A percentile compares a stretch with the other conserved stretches of the same genome.
These are phyloP conservation scores for Penicillium verrucosum DNA, from an alignment of 2,329 filamentous ascomycete species.

Conservation along the genomic window DNA sequence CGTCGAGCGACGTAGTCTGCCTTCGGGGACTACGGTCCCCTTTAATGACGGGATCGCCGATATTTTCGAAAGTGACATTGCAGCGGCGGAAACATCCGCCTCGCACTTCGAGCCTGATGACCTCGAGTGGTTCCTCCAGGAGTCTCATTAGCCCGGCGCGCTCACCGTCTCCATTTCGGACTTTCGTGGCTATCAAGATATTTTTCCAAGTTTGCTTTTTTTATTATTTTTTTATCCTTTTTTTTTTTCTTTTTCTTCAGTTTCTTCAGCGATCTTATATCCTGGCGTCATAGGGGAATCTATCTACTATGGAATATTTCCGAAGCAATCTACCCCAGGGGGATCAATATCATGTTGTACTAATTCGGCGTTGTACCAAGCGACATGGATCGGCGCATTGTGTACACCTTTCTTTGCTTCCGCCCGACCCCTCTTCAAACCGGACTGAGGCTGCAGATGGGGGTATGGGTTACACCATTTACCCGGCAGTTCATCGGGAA, in stretches of 20 bases:
- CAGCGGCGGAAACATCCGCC: conserved; percentile 6
- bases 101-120: conserved; percentile 11
- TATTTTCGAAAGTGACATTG: conserved; percentile 2
- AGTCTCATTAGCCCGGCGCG: conserved; percentile 13
- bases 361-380: conserved; percentile 12
- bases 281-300: conserved; percentile 3
- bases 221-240: background rate
- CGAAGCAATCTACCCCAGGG: conserved; percentile 13
- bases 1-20: conserved; percentile 20
- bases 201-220: background rate
- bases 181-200: background rate
- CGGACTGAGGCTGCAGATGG: conserved; percentile 10
- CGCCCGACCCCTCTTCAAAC: conserved; percentile 9
- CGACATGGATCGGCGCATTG: conserved; percentile 4
- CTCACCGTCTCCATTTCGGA: background rate
- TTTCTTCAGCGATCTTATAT: conserved; percentile 5
- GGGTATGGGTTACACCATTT: background rate
- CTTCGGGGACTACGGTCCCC: background rate
- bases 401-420: conserved; percentile 2
- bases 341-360: conserved; percentile 9
- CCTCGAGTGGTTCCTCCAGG: conserved; percentile 10
- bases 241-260: background rate
- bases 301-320: conserved; percentile 5
- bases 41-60: conserved; percentile 6
- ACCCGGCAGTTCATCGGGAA: conserved; percentile 1